phyloP scores from a whole-genome alignment of 2,329 filamentous ascomycete genomes.

The Botrytis fabae region DNA sequence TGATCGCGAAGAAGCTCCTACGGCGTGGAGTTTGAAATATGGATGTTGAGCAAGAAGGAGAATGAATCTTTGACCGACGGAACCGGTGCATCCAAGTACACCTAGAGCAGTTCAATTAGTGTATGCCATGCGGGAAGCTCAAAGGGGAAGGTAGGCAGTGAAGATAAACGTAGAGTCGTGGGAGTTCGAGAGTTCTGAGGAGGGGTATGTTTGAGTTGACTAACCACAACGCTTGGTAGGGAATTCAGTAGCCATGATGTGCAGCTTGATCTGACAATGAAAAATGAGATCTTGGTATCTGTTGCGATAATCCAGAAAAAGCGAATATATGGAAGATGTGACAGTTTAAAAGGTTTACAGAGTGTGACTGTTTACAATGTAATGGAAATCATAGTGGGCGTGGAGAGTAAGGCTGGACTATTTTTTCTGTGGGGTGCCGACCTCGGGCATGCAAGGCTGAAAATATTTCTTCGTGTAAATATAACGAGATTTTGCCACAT shows the following conservation, averaged over 20 bases:
- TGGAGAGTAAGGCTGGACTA: conserved; percentile 8
- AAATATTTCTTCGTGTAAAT: neutral
- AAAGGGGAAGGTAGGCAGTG: neutral
- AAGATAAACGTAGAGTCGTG: neutral
- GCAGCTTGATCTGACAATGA: neutral
- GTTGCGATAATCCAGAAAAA: neutral
- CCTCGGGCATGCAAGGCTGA: conserved; percentile 20
- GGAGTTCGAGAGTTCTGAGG: conserved; percentile 3
- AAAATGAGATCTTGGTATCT: neutral
- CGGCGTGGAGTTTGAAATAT: conserved; percentile 79
- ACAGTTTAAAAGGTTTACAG: neutral
- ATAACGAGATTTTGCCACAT: neutral
- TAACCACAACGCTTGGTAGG: conserved; percentile 56
- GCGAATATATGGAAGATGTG: neutral
- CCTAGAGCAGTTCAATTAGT: conserved; percentile 45
- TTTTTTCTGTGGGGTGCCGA: conserved; percentile 18
- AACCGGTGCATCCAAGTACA: conserved; percentile 89
- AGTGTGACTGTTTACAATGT: neutral
- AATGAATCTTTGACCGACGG: conserved; percentile 93
- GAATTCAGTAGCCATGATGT: conserved; percentile 42
- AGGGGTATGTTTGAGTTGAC: conserved; percentile 26
- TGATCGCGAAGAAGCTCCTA: conserved; percentile 86
- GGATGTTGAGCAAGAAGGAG: conserved; percentile 87
- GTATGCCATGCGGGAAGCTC: neutral
- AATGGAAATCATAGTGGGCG: conserved; percentile 14